Base-by-base conservation (phyloP, 2,329 filamentous ascomycete genomes). In the Microsporum audouinii region DNA sequence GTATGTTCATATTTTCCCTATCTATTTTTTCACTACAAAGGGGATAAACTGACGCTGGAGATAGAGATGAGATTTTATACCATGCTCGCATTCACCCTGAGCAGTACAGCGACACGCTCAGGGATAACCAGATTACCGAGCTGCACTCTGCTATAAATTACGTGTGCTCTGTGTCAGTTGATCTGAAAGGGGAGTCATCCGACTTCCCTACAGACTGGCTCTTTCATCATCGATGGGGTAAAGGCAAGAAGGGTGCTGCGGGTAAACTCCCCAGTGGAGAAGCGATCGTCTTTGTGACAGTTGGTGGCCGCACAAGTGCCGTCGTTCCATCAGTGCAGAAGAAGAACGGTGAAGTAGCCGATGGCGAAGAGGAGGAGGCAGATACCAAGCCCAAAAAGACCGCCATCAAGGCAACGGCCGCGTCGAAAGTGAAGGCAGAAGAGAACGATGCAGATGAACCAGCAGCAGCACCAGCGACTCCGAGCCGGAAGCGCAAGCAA, bases 271-370 rank as follows among this genome's bases (percentile, higher is more conserved):
- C 92, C 0, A 95, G 84, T 65, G 94, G 94, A 0, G 87, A 91
- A 65, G 91, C 88, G 73, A 86, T 97, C 53, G 84, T 85, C 0
- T 94, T 92, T 69, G 75, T 97, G 57, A 96, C 88, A 0, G 92
- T 97, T 0, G 92, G 92, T 0, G 91, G 92, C 1, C 80, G 94
- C 53, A 97, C 94, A 2, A 96, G 89, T 69, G 95, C 91, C 56
- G 87, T 92, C 59, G 90, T 95, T 0, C 91, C 91, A 0, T 84
- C 80, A 10, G 76, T 94, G 33, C 94, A 97, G 77, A 95, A 91
- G 78, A 96, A 95, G 78, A 85, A 82, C 1, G 83, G 80, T 1
- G 76, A 79, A 36, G 81, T 84, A 14, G 78, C 81, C 17, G 82
- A 79, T 3, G 82, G 83, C 63, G 70, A 78, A 29, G 23, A 12